Base-by-base conservation (phyloP, 164 flowering plant species). In the Vitis riparia region DNA sequence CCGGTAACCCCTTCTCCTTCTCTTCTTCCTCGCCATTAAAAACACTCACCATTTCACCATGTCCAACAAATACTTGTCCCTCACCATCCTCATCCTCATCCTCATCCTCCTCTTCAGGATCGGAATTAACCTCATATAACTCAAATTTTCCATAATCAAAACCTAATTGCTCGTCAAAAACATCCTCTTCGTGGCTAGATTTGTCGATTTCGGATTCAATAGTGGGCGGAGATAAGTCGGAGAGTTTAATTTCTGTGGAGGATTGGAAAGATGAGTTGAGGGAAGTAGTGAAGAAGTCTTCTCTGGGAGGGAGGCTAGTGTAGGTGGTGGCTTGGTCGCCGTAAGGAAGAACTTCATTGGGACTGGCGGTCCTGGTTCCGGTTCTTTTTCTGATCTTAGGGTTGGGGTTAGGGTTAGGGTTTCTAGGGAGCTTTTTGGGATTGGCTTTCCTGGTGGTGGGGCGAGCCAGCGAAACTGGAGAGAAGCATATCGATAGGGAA, bases 1-100 rank as follows among this genome's bases (percentile, higher is more conserved):
- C 99, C 0, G 99, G 99, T 1, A 93, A 85, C 15, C 97, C 97
- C 72, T 95, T 95, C 84, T 91, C 96, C 87, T 91, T 95, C 78
- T 73, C 83, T 57, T 69, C 75, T 50, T 65, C 68, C 44, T 65
- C 79, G 55, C 76, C 75, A 63, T 50, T 81, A n/a, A 68, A 73
- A 8, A 62, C 77, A n/a, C 37, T 74, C 52, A 56, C 79, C 13
- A 63, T 52, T 2, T 53, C 61, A 9, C 50, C 76, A 56, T 71
- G 77, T 8, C 1, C 32, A 4, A 49, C 76, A 2, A 55, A 51
- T 2, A 62, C 30, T 44, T 65, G 59, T 27, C 32, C 65, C 57
- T 66, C 55, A n/a, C 64, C 71, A 15, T 72, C 61, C 59, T 23
- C 58, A 32, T 48, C 47, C 3, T 67, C 68, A 44, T 71, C 77